Base-by-base conservation (phyloP, 2,329 filamentous ascomycete species). In the Xylaria sp. region DNA sequence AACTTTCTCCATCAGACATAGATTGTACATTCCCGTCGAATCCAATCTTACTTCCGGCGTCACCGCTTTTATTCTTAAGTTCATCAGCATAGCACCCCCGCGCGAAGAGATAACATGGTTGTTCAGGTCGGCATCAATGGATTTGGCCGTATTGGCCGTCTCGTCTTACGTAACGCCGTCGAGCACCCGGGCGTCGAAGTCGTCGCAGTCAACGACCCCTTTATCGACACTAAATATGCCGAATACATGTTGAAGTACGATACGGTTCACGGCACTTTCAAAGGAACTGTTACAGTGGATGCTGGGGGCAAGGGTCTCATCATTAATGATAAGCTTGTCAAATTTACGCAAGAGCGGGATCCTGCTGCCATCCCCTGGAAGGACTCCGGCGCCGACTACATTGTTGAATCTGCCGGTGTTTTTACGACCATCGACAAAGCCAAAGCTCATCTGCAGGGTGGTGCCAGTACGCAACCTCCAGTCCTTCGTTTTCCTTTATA, bases 241-340 rank as follows among this genome's bases (percentile, higher is more conserved):
- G 95, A 92, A 81, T 98, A 98, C 90, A 98, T 98, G 96, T 91
- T 98, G 86, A 96, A 97, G 89, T 98, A 98, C 84, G 96, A 99
- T 88, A 94, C 92, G 77, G 93, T 92, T 82, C 96, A 99, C 90
- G 96, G 96, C 77, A 81, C 89, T 81, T 99, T 98, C 92, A 96
- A 97, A 87, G 95, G 95, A 77, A 90, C 91, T 69, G 89, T 98
- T 83, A 83, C 90, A 83, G 85, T 91, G n/a, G n/a, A n/a, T 80
- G 11, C 45, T 1, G 86, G 89, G 69, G 82, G 82, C 75, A n/a
- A n/a, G n/a, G 87, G 91, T 81, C 89, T 99, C 75, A 83, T 90
- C 75, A 90, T 98, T 88, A 95, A 97, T 84, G 94, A 93, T 90
- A 96, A 97, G 90, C 91, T 86, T 79, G 87, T 98, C 87, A 90